phyloP scores from a whole-genome alignment of 805 yeast species.

The Nakazawaea wyomingensis region DNA sequence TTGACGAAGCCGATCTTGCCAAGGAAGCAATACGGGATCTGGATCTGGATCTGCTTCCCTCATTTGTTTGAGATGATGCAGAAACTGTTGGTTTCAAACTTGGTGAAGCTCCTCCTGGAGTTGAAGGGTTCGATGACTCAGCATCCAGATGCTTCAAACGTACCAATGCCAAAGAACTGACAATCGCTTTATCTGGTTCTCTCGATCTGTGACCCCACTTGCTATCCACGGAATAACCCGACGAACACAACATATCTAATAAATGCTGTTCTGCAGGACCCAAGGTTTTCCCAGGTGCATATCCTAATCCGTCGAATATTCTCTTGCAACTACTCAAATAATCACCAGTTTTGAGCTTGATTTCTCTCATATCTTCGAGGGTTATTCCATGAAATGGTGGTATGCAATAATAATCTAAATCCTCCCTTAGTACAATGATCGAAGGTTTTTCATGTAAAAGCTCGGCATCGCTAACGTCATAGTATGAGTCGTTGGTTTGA shows the following conservation, averaged over 20 bases:
- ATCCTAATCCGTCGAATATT: slow-evolving; percentile 80
- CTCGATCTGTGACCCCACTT: slow-evolving; percentile 87
- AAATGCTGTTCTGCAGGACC: slow-evolving; percentile 94
- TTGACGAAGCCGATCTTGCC: slow-evolving; percentile 57
- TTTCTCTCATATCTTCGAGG: slow-evolving; percentile 53
- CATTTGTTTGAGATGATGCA: slow-evolving; percentile 27
- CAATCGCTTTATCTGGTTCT: slow-evolving; percentile 84
- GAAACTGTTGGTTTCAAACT: slow-evolving; percentile 19
- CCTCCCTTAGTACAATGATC: slow-evolving; percentile 88
- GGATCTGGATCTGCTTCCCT: slow-evolving; percentile 29
- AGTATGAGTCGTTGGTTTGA: slow-evolving; percentile 22
- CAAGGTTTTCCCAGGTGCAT: slow-evolving; percentile 43
- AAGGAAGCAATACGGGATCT: slow-evolving; percentile 56
- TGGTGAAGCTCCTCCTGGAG: slow-evolving; percentile 9
- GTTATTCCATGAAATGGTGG: slow-evolving; percentile 61
- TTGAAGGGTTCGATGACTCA: slow-evolving; percentile 15
- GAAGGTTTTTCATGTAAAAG: slow-evolving; percentile 80
- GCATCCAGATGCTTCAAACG: slow-evolving; percentile 39
- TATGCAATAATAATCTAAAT: slow-evolving; percentile 86
- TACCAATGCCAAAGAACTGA: slow-evolving; percentile 75
- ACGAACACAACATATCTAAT: slow-evolving; percentile 88
- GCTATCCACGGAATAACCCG: slow-evolving; percentile 68
- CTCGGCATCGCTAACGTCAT: slow-evolving; percentile 41
- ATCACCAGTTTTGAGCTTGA: slow-evolving; percentile 73
- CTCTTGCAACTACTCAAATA: slow-evolving; percentile 48